Conservation (phyloP, 208 protist genomes). For the Crithidia acanthocephali region DNA sequence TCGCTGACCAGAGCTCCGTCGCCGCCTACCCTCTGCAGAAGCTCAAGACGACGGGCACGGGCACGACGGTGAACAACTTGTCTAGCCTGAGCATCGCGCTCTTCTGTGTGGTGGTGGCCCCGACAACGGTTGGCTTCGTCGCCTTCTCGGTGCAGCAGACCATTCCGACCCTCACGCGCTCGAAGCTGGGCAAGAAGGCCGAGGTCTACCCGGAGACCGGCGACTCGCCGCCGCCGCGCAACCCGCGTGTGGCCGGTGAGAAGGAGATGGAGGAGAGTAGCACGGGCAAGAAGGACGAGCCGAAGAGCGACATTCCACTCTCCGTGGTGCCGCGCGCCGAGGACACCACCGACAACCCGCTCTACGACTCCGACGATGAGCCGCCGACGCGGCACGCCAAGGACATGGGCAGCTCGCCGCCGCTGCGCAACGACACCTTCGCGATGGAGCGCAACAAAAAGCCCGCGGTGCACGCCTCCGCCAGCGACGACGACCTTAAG, state of each 20-base stretch:
- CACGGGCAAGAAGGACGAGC: not conserved
- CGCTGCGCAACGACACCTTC: constrained; percentile 51
- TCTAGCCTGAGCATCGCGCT: constrained; percentile 46
- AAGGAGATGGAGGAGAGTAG: constrained; percentile 17
- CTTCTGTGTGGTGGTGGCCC: constrained; percentile 61
- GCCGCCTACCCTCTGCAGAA: constrained; percentile 26
- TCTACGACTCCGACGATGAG: constrained; percentile 66
- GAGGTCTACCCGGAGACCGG: constrained; percentile 34
- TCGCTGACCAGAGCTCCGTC: constrained; percentile 39
- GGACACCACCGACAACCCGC: constrained; percentile 54
- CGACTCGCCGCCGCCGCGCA: constrained; percentile 68
- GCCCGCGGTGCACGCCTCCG: constrained; percentile 5
- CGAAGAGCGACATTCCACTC: constrained; percentile 27
- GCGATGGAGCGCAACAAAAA: constrained; percentile 31
- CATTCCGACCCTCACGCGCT: constrained; percentile 48
- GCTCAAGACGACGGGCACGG: constrained; percentile 26
- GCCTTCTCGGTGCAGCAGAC: constrained; percentile 76
- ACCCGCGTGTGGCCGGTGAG: constrained; percentile 24
- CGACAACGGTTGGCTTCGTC: constrained; percentile 62
- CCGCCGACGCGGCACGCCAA: constrained; percentile 22
- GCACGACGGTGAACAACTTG: constrained; percentile 5
- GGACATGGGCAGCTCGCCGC: constrained; percentile 52
- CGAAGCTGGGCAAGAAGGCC: constrained; percentile 32
- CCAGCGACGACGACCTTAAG: constrained; percentile 7
- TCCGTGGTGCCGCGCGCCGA: constrained; percentile 36